These are phyloP conservation scores for Leccinum fibrillosum DNA, from an alignment of 768 basidiomycete genomes.

Conservation along the genomic window DNA sequence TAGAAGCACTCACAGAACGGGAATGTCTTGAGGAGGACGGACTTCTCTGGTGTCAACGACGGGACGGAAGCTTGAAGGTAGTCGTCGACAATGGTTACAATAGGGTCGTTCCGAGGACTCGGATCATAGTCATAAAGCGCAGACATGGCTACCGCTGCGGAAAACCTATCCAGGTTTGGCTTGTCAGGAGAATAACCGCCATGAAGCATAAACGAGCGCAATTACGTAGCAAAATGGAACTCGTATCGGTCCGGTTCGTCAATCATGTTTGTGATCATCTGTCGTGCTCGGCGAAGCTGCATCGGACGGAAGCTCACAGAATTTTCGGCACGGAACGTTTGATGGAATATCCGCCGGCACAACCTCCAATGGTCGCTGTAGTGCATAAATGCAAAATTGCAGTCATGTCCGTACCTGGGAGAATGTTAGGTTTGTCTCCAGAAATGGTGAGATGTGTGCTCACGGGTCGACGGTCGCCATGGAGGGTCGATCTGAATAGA, in stretches of 20 bases:
- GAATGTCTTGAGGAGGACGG: not conserved
- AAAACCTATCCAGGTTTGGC: not conserved
- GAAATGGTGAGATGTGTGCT: not conserved
- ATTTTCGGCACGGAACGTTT: not conserved
- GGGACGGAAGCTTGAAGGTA: not conserved
- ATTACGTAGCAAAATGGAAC: not conserved
- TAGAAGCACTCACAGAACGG: not conserved
- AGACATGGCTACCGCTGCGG: not conserved
- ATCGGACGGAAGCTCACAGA: not conserved
- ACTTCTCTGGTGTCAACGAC: not conserved
- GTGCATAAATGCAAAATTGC: not conserved
- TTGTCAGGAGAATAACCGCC: not conserved
- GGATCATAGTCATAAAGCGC: not conserved
- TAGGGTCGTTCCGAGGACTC: not conserved
- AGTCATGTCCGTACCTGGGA: not conserved
- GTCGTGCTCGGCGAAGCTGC: not conserved
- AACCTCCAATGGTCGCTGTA: not conserved
- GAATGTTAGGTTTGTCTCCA: not conserved
- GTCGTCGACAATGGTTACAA: not conserved
- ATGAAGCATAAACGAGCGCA: not conserved
- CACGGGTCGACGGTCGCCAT: not conserved
- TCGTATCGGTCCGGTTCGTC: not conserved
- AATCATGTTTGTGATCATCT: not conserved
- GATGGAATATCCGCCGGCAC: not conserved
- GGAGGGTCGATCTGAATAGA: not conserved